phyloP scores from a whole-genome alignment of 116 monocot species.

The Posidonia oceanica region DNA sequence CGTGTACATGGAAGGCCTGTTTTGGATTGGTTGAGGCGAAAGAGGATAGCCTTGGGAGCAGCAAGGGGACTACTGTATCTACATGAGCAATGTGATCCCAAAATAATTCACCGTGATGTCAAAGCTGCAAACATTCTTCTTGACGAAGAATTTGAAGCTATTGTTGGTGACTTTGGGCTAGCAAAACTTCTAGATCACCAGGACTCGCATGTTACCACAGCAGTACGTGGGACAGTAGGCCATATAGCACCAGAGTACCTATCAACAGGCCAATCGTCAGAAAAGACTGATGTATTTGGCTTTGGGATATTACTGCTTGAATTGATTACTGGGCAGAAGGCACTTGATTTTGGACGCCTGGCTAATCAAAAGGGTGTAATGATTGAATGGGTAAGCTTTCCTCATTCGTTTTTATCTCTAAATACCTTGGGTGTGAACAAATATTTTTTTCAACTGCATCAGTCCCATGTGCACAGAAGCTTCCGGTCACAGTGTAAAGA shows the following conservation, averaged over 20 bases:
- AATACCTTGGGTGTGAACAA: not conserved
- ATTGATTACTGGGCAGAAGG: slow-evolving; percentile 89
- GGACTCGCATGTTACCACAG: slow-evolving; percentile 93
- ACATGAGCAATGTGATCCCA: slow-evolving; percentile 97
- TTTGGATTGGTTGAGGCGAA: slow-evolving; percentile 77
- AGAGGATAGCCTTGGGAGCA: slow-evolving; percentile 78
- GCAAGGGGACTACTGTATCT: slow-evolving; percentile 76
- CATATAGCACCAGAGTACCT: slow-evolving; percentile 96
- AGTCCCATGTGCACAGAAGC: too few species aligned
- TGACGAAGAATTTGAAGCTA: slow-evolving; percentile 83
- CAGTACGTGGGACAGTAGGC: slow-evolving; percentile 94
- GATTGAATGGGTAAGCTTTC: slow-evolving; percentile 83
- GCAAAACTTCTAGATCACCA: slow-evolving; percentile 87
- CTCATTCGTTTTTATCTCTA: not conserved
- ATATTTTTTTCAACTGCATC: too few species aligned
- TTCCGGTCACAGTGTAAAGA: too few species aligned
- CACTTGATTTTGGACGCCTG: slow-evolving; percentile 66
- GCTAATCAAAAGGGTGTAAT: slow-evolving; percentile 81
- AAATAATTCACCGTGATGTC: slow-evolving; percentile 92
- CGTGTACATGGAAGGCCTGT: slow-evolving; percentile 62
- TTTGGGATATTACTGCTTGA: slow-evolving; percentile 86
- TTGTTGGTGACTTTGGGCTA: slow-evolving; percentile 92
- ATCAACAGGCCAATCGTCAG: slow-evolving; percentile 95
- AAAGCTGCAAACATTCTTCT: slow-evolving; percentile 96
- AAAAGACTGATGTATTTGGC: slow-evolving; percentile 98